Percentiles rank a stretch among this genome's conserved stretches.
These are phyloP conservation scores for Aspergillus eucalypticola DNA, from an alignment of 2,329 filamentous ascomycete species.

Conservation along the genomic window DNA sequence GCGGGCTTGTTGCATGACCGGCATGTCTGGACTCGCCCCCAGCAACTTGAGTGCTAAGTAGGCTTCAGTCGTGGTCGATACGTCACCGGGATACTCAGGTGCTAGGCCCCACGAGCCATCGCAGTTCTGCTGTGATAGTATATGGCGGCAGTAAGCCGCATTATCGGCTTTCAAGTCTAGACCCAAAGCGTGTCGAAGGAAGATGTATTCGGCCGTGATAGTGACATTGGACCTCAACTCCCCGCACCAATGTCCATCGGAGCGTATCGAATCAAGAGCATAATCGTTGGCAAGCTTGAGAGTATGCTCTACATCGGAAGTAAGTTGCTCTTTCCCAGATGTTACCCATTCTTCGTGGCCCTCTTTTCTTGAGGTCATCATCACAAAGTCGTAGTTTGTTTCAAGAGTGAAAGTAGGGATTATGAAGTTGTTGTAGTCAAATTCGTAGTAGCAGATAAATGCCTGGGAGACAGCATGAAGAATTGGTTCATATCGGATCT, in stretches of 20 bases:
- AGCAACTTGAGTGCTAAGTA: slow-evolving; percentile 41
- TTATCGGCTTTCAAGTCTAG: slow-evolving; percentile 18
- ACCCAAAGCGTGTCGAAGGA: slow-evolving; percentile 25
- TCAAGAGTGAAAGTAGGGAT: too few relatives aligned
- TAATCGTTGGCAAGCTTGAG: background rate
- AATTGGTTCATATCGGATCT: too few relatives aligned
- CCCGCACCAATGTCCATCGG: slow-evolving; percentile 31
- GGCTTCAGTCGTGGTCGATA: slow-evolving; percentile 33
- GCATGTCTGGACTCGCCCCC: slow-evolving; percentile 16
- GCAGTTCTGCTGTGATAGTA: slow-evolving; percentile 24
- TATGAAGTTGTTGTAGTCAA: too few relatives aligned
- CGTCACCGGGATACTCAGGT: slow-evolving; percentile 24
- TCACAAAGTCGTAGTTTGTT: background rate
- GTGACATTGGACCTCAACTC: slow-evolving; percentile 25
- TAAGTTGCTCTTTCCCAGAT: background rate
- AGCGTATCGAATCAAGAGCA: background rate
- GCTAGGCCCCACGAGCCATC: slow-evolving; percentile 38
- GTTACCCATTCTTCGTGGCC: background rate
- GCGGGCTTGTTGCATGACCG: slow-evolving; percentile 21
- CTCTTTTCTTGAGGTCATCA: background rate
- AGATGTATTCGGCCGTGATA: slow-evolving; percentile 31
- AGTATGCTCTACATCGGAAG: background rate
- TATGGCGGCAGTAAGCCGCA: slow-evolving; percentile 10
- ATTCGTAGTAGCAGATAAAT: too few relatives aligned
- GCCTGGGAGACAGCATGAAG: too few relatives aligned